phyloP scores from a whole-genome alignment of 345 rosid species.

The Eucalyptus victrix region DNA sequence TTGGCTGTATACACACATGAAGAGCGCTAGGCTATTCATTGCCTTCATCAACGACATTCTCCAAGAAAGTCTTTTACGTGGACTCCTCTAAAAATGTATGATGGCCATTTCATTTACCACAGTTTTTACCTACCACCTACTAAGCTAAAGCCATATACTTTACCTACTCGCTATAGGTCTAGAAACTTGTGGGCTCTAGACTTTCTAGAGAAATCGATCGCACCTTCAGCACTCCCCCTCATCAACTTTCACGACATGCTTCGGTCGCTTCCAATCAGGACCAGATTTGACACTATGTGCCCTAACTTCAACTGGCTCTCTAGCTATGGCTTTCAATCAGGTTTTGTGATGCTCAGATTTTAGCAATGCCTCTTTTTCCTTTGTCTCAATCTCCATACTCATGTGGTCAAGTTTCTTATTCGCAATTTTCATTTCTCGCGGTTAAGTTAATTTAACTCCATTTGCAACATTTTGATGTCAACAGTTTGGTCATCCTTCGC shows the following conservation, averaged over 20 bases:
- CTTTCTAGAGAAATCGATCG: not conserved
- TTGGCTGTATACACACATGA: not conserved
- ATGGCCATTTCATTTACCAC: not conserved
- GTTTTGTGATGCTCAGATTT: slow-evolving; percentile 22
- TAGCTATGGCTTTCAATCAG: slow-evolving; percentile 9
- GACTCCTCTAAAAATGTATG: not conserved
- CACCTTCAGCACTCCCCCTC: not conserved
- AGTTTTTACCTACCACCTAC: not conserved
- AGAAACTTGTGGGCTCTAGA: not conserved
- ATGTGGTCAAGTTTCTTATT: slow-evolving; percentile 4
- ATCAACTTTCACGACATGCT: not conserved
- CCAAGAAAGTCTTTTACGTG: not conserved
- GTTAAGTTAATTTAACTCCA: slow-evolving; percentile 6
- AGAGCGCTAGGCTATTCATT: not conserved
- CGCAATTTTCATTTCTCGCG: slow-evolving; percentile 1
- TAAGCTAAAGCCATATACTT: not conserved
- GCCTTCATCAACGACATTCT: not conserved
- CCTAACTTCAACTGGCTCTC: slow-evolving; percentile 23
- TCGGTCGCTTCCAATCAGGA: slow-evolving; percentile 13
- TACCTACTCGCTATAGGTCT: not conserved
- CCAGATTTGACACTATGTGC: slow-evolving; percentile 3
- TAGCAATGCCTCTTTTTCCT: slow-evolving; percentile 9
- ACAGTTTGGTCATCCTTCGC: not conserved
- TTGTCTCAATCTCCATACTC: slow-evolving; percentile 15
- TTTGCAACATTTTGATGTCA: slow-evolving; percentile 5